Percentiles rank a stretch among this genome's conserved stretches.
phyloP scores from a whole-genome alignment of 345 rosid genomes.

The Hibiscus trionum region DNA sequence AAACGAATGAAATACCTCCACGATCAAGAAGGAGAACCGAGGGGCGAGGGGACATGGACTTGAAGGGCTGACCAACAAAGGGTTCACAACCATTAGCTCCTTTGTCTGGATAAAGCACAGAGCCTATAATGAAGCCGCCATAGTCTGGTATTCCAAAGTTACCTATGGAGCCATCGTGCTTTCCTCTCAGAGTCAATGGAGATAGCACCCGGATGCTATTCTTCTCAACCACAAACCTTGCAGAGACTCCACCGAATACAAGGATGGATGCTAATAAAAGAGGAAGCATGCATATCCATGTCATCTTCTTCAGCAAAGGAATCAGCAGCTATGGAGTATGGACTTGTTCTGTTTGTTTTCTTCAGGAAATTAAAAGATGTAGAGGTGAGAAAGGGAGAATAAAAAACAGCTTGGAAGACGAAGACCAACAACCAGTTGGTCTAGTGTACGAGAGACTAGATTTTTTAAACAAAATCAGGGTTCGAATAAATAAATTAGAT shows the following conservation, averaged over 20 bases:
- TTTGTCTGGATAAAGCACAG: slow-evolving; percentile 55
- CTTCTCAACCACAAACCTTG: slow-evolving; percentile 85
- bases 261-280: slow-evolving; percentile 28
- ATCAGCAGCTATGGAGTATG: not conserved
- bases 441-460: too few species aligned
- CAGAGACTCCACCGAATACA: slow-evolving; percentile 27
- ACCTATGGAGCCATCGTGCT: slow-evolving; percentile 71
- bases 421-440: too few species aligned
- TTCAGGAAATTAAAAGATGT: not conserved
- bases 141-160: slow-evolving; percentile 89
- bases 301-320: slow-evolving; percentile 11
- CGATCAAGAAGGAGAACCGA: slow-evolving; percentile 76
- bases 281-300: slow-evolving; percentile 20
- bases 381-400: not conserved
- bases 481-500: not conserved
- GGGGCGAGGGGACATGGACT: slow-evolving; percentile 45
- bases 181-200: slow-evolving; percentile 47
- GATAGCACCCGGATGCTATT: slow-evolving; percentile 59
- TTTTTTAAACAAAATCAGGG: too few species aligned
- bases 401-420: too few species aligned
- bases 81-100: slow-evolving; percentile 53
- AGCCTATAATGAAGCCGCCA: slow-evolving; percentile 71
- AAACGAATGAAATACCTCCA: slow-evolving; percentile 52
- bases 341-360: not conserved
- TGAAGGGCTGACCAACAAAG: slow-evolving; percentile 57